Evolutionary conservation across 2,329 filamentous ascomycete species (phyloP).

Genomic region (Fusarium proliferatum): DNA sequence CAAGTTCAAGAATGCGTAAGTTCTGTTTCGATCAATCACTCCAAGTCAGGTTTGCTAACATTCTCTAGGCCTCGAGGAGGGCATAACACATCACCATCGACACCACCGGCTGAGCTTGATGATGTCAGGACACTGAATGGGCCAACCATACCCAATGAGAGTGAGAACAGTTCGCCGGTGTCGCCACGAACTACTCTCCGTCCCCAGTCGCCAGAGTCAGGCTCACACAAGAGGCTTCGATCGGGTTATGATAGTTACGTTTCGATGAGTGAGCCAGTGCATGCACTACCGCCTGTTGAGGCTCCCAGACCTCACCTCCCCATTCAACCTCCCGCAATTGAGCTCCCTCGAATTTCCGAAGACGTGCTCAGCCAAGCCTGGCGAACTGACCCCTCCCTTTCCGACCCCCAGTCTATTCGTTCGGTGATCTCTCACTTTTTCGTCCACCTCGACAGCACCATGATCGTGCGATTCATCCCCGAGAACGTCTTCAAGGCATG

Average conservation of each 20-base stretch:
- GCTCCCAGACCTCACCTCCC: conserved; percentile 50
- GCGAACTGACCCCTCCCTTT: conserved; percentile 62
- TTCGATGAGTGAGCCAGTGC: conserved; percentile 48
- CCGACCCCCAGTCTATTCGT: conserved; percentile 54
- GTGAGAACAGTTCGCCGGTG: conserved; percentile 59
- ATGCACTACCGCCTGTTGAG: conserved; percentile 49
- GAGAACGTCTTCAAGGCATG: conserved; percentile 54
- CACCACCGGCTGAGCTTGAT: conserved; percentile 63
- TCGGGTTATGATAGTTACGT: conserved; percentile 60
- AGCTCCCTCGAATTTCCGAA: conserved; percentile 62
- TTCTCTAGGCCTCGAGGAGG: conserved; percentile 64
- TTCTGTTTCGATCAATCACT: conserved; percentile 44
- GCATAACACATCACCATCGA: conserved; percentile 66
- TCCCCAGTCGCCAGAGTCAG: conserved; percentile 48
- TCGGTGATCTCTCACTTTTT: conserved; percentile 57
- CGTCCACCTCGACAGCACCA: conserved; percentile 54
- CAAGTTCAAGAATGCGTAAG: conserved; percentile 87
- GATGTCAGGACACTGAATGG: conserved; percentile 53
- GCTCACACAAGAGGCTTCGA: conserved; percentile 61
- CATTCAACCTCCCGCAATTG: conserved; percentile 51
- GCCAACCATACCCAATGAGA: conserved; percentile 52
- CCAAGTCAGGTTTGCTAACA: conserved; percentile 6
- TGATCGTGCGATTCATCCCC: conserved; percentile 56
- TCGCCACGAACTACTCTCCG: conserved; percentile 57
- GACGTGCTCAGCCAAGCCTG: conserved; percentile 61